Evolutionary conservation across 2,329 filamentous ascomycete genomes (phyloP), one percentile per base, ranked within the genome.

Genomic region (Geosmithia flava): DNA sequence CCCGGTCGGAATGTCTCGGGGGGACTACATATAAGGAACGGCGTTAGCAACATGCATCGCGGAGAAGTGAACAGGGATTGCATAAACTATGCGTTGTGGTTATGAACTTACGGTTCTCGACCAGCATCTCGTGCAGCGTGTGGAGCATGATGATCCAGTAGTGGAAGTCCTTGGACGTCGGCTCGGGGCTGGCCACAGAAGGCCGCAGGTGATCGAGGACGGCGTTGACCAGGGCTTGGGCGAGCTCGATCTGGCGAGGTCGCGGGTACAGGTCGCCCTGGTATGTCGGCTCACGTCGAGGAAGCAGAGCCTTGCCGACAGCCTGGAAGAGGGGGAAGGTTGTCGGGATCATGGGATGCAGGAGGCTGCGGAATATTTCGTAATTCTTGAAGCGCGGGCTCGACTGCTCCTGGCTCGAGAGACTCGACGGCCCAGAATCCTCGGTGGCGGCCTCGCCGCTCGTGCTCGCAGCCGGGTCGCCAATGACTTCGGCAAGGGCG

Each of bases 311-410:
- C 62, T 88, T 93, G 13, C 91, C 91, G 42, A 97, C 70, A 1
- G 81, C 83, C 58, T 95, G 87, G 59, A 95, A 85, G 55, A 97
- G 85, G 0, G 85, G 83, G 17, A 87, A 85, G n/a, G 90, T 84
- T 3, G 83, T 83, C 8, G 81, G 81, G 20, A 90, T 82, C 55
- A 94, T 77, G 33, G 87, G 83, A 56, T 85, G 83, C 13, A 97
- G 73, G 11, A 97, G 70, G 54, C 82, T 83, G 39, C 84, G 78
- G 43, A 97, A 72, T 13, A 79, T 83, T 59, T 85, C 80, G 41
- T 84, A 88, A 62, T 97, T 98, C 60, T 85, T 66, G 54, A 69
- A 80, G n/a, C 70, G 67, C 20, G 69, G 58, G 17, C 64, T 69
- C 16, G 61, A 56, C 47, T 65, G 61, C 51, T 74, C 70, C 50